A percentile compares a stretch with the other conserved stretches of the same genome.
phyloP scores from a whole-genome alignment of 164 flowering plant genomes.

The Vitis cinerea region DNA sequence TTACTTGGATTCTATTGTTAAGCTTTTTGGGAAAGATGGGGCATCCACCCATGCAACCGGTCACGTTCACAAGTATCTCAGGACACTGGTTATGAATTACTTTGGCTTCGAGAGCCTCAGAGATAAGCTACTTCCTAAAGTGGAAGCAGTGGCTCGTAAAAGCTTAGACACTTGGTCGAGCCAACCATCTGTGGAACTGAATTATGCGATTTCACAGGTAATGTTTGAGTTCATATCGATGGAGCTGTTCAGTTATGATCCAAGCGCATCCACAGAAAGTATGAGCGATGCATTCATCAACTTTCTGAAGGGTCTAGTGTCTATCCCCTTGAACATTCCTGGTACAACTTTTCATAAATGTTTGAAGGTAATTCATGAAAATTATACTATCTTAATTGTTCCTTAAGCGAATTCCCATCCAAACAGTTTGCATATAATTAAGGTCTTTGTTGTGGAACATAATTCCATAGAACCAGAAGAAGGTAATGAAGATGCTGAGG shows the following conservation, averaged over 20 bases:
- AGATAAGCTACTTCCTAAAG: too few species aligned
- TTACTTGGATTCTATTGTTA: slow-evolving; percentile 19
- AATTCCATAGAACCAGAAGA: slow-evolving; percentile 10
- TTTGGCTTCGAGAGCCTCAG: too few species aligned
- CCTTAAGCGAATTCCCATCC: too few species aligned
- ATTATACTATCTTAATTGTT: too few species aligned
- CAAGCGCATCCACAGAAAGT: background rate
- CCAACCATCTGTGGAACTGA: too few species aligned
- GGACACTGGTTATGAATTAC: background rate
- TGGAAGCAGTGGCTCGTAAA: too few species aligned
- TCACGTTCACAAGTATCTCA: slow-evolving; percentile 5
- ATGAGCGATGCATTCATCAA: slow-evolving; percentile 3
- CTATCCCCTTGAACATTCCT: slow-evolving; percentile 26
- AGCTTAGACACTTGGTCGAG: too few species aligned
- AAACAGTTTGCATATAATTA: too few species aligned
- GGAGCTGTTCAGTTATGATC: slow-evolving; percentile 15
- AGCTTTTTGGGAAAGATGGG: slow-evolving; percentile 4
- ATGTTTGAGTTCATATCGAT: slow-evolving; percentile 14
- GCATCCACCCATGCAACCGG: background rate
- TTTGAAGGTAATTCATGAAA: slow-evolving; percentile 7
- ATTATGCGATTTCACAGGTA: slow-evolving; percentile 5
- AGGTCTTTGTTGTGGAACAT: too few species aligned
- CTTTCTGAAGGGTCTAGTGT: slow-evolving; percentile 5
- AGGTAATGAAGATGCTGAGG: slow-evolving; percentile 3
- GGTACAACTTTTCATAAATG: slow-evolving; percentile 28